A percentile compares a stretch with the other conserved stretches of the same genome.
Conservation (phyloP, 768 basidiomycete genomes). For the Boletus subparvulus region DNA sequence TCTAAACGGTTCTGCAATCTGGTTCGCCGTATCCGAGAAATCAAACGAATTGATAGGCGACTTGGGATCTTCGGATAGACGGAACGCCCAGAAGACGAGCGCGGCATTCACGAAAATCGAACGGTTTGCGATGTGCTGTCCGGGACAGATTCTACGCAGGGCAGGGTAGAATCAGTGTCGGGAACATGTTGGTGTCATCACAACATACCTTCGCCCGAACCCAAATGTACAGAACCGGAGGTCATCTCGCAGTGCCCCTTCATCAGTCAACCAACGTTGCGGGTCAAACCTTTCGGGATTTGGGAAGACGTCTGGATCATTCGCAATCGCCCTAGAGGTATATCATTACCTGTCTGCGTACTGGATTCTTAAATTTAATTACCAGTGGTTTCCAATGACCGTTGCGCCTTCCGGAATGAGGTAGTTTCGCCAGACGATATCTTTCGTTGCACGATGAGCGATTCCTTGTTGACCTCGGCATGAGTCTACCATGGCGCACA, state of each 20-base stretch:
- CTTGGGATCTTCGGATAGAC: not conserved
- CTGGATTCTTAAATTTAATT: not conserved
- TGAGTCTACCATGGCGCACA: not conserved
- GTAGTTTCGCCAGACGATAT: slow-evolving; percentile 4
- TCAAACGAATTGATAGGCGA: not conserved
- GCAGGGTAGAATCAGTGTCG: not conserved
- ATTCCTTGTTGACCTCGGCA: not conserved
- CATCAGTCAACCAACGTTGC: slow-evolving; percentile 1
- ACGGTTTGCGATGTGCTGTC: slow-evolving; percentile 1
- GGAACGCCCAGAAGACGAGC: slow-evolving; percentile 5
- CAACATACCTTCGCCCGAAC: slow-evolving; percentile 5
- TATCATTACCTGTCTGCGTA: not conserved
- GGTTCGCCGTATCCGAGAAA: not conserved
- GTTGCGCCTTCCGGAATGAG: slow-evolving; percentile 8
- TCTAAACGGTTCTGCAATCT: not conserved
- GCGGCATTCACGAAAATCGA: not conserved
- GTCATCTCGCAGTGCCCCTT: slow-evolving; percentile 1
- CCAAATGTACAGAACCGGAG: slow-evolving; percentile 7
- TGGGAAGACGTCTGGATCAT: slow-evolving; percentile 3
- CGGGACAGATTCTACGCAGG: slow-evolving; percentile 4
- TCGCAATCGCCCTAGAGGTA: slow-evolving; percentile 5
- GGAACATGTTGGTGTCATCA: too few relatives aligned
- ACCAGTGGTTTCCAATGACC: slow-evolving; percentile 4
- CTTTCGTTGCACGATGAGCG: slow-evolving; percentile 4
- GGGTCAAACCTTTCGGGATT: slow-evolving; percentile 5